phyloP scores from a whole-genome alignment of 2,329 filamentous ascomycete species.

The Fusarium buxicola region DNA sequence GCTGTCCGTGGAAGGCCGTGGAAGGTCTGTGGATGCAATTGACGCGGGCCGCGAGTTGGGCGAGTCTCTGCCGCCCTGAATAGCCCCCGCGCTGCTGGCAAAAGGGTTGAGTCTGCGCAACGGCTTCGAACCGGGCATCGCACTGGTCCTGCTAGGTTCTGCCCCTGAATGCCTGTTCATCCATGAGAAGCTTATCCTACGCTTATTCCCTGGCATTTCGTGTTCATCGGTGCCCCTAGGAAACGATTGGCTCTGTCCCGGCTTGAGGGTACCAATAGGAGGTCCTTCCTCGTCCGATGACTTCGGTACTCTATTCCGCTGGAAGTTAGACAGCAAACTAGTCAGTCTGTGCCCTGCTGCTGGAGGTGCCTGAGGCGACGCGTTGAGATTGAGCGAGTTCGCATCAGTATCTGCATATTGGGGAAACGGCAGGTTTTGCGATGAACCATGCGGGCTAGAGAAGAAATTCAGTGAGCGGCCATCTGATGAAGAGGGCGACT shows the following conservation, averaged over 20 bases:
- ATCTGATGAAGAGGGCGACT: conserved; percentile 70
- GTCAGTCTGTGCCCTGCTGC: conserved; percentile 54
- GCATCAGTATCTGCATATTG: conserved; percentile 62
- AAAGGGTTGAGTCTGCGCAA: conserved; percentile 61
- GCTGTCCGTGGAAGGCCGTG: conserved; percentile 82
- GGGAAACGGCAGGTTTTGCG: conserved; percentile 68
- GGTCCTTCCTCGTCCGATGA: conserved; percentile 64
- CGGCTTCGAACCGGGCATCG: conserved; percentile 48
- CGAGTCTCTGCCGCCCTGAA: conserved; percentile 66
- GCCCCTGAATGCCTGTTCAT: conserved; percentile 66
- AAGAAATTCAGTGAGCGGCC: conserved; percentile 66
- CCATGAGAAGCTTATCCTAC: conserved; percentile 71
- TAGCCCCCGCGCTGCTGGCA: conserved; percentile 60
- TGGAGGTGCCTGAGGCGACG: conserved; percentile 55
- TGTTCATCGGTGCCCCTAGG: conserved; percentile 70
- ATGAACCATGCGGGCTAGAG: conserved; percentile 71
- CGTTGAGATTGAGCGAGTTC: conserved; percentile 53
- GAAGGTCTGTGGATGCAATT: conserved; percentile 76
- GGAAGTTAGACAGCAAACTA: conserved; percentile 68
- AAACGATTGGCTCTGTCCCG: conserved; percentile 81
- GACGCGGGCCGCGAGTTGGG: conserved; percentile 75
- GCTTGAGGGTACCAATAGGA: conserved; percentile 74
- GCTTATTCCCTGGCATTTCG: conserved; percentile 64
- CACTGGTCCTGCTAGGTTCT: conserved; percentile 50
- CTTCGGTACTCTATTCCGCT: conserved; percentile 72